These are phyloP conservation scores for Pseudocercospora cruenta DNA, from an alignment of 2,329 filamentous ascomycete genomes.

Conservation along the genomic window DNA sequence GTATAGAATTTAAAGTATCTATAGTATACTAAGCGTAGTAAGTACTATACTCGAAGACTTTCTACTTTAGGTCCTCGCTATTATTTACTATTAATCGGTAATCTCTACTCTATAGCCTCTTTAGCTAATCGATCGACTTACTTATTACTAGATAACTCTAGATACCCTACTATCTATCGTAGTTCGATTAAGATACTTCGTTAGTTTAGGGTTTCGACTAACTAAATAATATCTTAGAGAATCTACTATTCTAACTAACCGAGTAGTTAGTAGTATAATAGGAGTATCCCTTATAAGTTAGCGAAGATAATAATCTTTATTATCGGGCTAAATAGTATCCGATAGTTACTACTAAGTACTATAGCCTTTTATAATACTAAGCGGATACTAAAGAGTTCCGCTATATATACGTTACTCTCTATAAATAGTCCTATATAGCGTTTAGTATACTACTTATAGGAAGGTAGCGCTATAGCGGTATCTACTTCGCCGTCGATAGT, in stretches of 20 bases:
- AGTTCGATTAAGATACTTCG: not conserved
- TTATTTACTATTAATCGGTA: too few species aligned
- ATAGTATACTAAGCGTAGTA: not conserved
- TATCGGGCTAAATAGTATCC: not conserved
- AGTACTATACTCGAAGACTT: not conserved
- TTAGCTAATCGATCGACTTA: not conserved
- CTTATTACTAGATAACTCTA: not conserved
- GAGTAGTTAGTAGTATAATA: not conserved
- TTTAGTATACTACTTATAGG: not conserved
- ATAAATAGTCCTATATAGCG: not conserved
- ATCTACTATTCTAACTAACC: not conserved
- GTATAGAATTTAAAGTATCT: not conserved
- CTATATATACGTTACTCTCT: not conserved
- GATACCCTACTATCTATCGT: not conserved
- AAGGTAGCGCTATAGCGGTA: not conserved
- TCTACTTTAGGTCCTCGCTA: too few species aligned
- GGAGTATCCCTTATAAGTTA: not conserved
- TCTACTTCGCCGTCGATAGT: not conserved
- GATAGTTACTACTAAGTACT: too few species aligned
- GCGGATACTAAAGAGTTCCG: too few species aligned
- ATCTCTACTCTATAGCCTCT: not conserved
- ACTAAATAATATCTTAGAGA: not conserved
- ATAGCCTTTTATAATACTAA: too few species aligned
- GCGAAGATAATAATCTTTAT: not conserved
- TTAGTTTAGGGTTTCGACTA: not conserved